These are phyloP conservation scores for Rutstroemia sp. DNA, from an alignment of 2,329 filamentous ascomycete genomes.

Conservation along the genomic window DNA sequence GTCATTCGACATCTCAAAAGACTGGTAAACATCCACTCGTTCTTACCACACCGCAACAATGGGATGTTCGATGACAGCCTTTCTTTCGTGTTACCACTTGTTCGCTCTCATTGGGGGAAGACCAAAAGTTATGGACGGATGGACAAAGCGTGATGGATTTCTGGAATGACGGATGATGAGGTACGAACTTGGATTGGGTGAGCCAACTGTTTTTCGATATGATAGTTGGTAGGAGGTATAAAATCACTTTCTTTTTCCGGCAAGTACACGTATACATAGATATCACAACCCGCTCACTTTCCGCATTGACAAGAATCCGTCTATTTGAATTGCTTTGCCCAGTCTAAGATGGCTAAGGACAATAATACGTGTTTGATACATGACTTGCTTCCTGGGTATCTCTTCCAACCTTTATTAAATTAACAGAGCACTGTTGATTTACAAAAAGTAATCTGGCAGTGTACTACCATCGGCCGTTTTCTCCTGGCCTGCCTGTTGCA, in stretches of 20 bases:
- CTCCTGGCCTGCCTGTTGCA: conserved; percentile 68
- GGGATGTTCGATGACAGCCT: no score
- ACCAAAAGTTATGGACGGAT: conserved; percentile 1
- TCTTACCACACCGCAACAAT: no score
- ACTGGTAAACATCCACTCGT: conserved; percentile 56
- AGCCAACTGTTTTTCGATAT: neutral
- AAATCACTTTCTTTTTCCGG: neutral
- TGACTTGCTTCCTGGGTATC: neutral
- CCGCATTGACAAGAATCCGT: neutral
- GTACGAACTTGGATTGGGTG: neutral
- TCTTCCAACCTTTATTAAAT: neutral
- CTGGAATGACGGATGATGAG: neutral
- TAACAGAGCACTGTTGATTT: neutral
- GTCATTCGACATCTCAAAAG: conserved; percentile 94
- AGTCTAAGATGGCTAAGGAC: neutral
- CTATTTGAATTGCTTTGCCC: no score
- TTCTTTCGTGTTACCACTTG: no score
- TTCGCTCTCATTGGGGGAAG: neutral
- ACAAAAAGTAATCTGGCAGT: conserved; percentile 61
- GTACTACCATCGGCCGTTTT: conserved; percentile 56
- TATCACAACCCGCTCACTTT: conserved; percentile 4
- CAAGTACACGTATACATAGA: conserved; percentile 4
- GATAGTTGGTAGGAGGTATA: neutral
- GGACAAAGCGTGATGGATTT: neutral
- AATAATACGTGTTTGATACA: neutral